Percentiles rank a stretch among this genome's conserved stretches.
Evolutionary conservation across 768 basidiomycete genomes (phyloP).

Genomic region (Dacryopinax primogenitus): DNA sequence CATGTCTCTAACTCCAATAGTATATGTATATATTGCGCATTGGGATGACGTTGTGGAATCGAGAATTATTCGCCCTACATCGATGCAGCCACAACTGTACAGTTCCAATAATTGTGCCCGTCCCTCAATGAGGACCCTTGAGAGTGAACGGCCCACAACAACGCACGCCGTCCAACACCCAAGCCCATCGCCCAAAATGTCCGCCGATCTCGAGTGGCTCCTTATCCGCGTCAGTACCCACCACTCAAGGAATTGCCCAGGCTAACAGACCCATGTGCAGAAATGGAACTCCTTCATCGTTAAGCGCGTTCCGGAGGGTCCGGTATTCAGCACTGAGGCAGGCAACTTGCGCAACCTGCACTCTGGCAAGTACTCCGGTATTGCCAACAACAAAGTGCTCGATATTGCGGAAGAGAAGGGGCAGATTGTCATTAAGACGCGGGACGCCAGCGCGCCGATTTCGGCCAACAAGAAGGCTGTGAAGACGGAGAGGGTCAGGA

Average conservation of each 20-base stretch:
- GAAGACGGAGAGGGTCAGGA: slow-evolving; percentile 44
- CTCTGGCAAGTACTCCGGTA: slow-evolving; percentile 85
- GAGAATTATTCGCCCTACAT: background rate
- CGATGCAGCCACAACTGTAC: slow-evolving; percentile 2
- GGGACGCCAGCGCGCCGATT: slow-evolving; percentile 49
- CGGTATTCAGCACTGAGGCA: slow-evolving; percentile 77
- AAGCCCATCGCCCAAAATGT: slow-evolving; percentile 36
- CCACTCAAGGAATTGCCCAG: background rate
- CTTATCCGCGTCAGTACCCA: slow-evolving; percentile 61
- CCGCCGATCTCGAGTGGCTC: slow-evolving; percentile 86
- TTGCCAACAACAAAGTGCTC: slow-evolving; percentile 74
- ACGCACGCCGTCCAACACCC: background rate
- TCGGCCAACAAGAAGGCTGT: slow-evolving; percentile 38
- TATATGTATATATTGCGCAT: background rate
- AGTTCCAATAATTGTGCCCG: background rate
- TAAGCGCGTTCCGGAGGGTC: slow-evolving; percentile 59
- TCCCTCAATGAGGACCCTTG: background rate
- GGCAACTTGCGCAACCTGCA: slow-evolving; percentile 79
- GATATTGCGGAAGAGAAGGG: slow-evolving; percentile 45
- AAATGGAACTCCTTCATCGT: slow-evolving; percentile 77
- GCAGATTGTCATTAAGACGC: slow-evolving; percentile 44
- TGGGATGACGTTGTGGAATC: background rate
- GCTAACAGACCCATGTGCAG: slow-evolving; percentile 30
- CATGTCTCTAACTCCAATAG: background rate
- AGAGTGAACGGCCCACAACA: too few species aligned